Conservation (phyloP, 83 land plant genomes). For the Picea engelmannii region DNA sequence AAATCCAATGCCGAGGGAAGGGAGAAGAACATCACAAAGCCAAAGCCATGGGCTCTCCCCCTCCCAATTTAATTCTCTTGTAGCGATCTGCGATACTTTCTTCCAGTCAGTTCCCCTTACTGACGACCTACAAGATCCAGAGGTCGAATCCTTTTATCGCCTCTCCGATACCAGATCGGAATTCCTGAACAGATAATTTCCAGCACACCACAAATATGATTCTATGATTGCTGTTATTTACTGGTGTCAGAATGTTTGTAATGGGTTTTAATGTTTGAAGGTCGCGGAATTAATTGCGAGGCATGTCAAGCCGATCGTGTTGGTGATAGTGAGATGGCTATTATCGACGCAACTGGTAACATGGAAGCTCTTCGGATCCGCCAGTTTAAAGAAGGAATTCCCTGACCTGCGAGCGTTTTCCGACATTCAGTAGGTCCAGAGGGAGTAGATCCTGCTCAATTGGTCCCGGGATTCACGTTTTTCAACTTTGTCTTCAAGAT, state of each 20-base stretch:
- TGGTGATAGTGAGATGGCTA: background rate
- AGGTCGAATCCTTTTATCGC: background rate
- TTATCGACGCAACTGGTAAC: conserved; percentile 31
- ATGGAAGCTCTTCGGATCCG: conserved; percentile 29
- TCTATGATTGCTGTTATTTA: background rate
- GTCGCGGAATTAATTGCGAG: conserved; percentile 40
- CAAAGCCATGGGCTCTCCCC: background rate
- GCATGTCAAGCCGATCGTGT: conserved; percentile 1
- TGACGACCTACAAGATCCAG: background rate
- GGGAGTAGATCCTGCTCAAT: conserved; percentile 29
- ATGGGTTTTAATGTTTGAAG: conserved; percentile 3
- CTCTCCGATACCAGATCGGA: background rate
- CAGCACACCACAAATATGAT: background rate
- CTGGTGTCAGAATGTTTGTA: too few species aligned
- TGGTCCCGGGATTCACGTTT: conserved; percentile 16
- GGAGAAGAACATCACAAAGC: too few species aligned
- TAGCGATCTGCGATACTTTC: conserved; percentile 1
- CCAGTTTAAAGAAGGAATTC: conserved; percentile 5
- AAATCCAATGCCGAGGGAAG: too few species aligned
- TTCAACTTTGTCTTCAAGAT: conserved; percentile 25
- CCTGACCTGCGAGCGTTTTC: conserved; percentile 23
- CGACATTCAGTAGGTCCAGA: conserved; percentile 21
- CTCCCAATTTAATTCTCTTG: background rate
- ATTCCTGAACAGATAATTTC: conserved; percentile 6
- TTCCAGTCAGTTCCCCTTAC: background rate